A percentile compares a stretch with the other conserved stretches of the same genome.
These are phyloP conservation scores for Parastagonospora nodorum DNA, from an alignment of 2,329 filamentous ascomycete genomes.

Conservation along the genomic window DNA sequence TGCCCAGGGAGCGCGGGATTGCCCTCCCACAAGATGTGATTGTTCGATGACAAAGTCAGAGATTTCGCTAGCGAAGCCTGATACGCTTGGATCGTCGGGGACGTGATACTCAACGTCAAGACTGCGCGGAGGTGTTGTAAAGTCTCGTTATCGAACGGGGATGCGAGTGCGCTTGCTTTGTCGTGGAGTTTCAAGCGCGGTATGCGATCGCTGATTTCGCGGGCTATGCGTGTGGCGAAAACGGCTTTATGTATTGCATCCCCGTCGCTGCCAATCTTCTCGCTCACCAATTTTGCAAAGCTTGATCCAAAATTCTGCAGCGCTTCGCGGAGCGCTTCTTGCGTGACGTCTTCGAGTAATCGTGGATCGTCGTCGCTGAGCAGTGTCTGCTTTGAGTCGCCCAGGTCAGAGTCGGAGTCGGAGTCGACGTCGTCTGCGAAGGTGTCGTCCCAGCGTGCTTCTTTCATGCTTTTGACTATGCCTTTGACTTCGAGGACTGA, in stretches of 20 bases:
- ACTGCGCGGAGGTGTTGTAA: conserved; percentile 68
- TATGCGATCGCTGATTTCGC: conserved; percentile 70
- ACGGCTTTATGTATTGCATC: conserved; percentile 50
- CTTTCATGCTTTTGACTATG: conserved; percentile 67
- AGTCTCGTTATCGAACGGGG: conserved; percentile 53
- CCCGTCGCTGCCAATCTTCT: conserved; percentile 51
- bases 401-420: conserved; percentile 71
- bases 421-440: conserved; percentile 74
- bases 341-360: conserved; percentile 64
- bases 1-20: conserved; percentile 75
- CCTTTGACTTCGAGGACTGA: conserved; percentile 70
- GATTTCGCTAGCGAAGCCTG: conserved; percentile 52
- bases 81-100: conserved; percentile 51
- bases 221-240: conserved; percentile 74
- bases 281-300: conserved; percentile 57
- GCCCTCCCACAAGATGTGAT: conserved; percentile 79
- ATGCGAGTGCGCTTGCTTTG: conserved; percentile 27
- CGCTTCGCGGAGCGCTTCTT: conserved; percentile 60
- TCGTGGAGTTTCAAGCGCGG: conserved; percentile 36
- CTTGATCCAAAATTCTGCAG: conserved; percentile 65
- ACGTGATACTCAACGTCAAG: conserved; percentile 61
- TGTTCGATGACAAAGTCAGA: conserved; percentile 59
- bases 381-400: conserved; percentile 67
- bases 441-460: conserved; percentile 77
- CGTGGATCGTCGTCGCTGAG: conserved; percentile 75